Conservation (phyloP, 1,284 basidiomycete species). For the Cutaneotrichosporon cavernicola region DNA sequence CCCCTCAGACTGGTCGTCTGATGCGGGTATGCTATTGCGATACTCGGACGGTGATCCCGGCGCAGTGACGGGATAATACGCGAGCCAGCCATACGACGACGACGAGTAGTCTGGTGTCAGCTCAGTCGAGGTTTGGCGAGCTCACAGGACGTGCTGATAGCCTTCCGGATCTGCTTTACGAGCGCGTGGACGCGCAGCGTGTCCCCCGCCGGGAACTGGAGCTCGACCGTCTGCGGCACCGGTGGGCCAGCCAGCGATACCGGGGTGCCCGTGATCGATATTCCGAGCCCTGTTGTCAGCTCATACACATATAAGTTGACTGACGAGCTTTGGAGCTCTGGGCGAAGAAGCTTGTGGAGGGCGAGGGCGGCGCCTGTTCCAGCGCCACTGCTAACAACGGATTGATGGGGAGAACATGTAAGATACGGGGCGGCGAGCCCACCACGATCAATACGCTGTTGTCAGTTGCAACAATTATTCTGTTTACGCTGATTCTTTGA, state of each 20-base stretch:
- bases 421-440: constrained; percentile 18
- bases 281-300: constrained; percentile 23
- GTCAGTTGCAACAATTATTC: constrained; percentile 2
- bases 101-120: constrained; percentile 19
- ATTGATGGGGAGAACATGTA: constrained; percentile 35
- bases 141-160: constrained; percentile 18
- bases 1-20: constrained; percentile 12
- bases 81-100: constrained; percentile 34
- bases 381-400: constrained; percentile 31
- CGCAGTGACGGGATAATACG: constrained; percentile 32
- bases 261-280: constrained; percentile 58
- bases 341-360: constrained; percentile 46
- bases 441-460: constrained; percentile 35
- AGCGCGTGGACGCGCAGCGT: constrained; percentile 35
- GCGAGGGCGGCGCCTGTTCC: constrained; percentile 46
- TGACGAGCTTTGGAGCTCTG: constrained; percentile 46
- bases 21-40: background rate
- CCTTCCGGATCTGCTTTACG: constrained; percentile 31
- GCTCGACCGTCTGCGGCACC: constrained; percentile 61
- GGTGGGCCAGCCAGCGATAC: background rate
- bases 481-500: background rate
- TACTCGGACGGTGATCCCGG: background rate
- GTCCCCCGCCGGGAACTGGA: constrained; percentile 64
- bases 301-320: constrained; percentile 5
- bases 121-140: background rate